These are phyloP conservation scores for Suillus subalutaceus DNA, from an alignment of 768 basidiomycete species.

Conservation along the genomic window DNA sequence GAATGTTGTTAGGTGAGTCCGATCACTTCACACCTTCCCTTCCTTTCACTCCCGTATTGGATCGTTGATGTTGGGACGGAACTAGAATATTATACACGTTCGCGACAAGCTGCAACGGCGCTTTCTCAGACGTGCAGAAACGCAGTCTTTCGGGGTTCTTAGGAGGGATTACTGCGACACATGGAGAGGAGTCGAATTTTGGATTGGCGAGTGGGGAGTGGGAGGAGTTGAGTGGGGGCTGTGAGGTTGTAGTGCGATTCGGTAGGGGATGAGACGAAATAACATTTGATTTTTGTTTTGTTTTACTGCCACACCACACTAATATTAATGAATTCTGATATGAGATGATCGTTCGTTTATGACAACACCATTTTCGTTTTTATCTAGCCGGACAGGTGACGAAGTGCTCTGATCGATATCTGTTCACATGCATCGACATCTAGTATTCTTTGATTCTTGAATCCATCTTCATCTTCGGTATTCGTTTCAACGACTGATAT, in stretches of 20 bases:
- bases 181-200: constrained; percentile 15
- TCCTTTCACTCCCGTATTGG: background rate
- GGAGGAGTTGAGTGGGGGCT: too few relatives aligned
- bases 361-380: too few relatives aligned
- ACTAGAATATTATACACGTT: constrained; percentile 16
- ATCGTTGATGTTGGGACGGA: too few relatives aligned
- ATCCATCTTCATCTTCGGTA: too few relatives aligned
- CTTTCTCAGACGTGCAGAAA: constrained; percentile 35
- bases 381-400: too few relatives aligned
- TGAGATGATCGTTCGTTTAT: background rate
- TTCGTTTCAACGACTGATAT: too few relatives aligned
- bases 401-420: too few relatives aligned
- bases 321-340: background rate
- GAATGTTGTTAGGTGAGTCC: constrained; percentile 52
- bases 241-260: too few relatives aligned
- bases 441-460: too few relatives aligned
- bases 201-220: too few relatives aligned
- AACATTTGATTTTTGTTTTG: background rate
- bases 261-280: too few relatives aligned
- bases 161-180: background rate
- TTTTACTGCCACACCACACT: background rate
- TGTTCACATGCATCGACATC: too few relatives aligned
- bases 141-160: constrained; percentile 31
- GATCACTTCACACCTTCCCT: background rate
- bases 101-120: constrained; percentile 42